Evolutionary conservation across 2,329 filamentous ascomycete genomes (phyloP).

Genomic region (Meredithiella fracta): DNA sequence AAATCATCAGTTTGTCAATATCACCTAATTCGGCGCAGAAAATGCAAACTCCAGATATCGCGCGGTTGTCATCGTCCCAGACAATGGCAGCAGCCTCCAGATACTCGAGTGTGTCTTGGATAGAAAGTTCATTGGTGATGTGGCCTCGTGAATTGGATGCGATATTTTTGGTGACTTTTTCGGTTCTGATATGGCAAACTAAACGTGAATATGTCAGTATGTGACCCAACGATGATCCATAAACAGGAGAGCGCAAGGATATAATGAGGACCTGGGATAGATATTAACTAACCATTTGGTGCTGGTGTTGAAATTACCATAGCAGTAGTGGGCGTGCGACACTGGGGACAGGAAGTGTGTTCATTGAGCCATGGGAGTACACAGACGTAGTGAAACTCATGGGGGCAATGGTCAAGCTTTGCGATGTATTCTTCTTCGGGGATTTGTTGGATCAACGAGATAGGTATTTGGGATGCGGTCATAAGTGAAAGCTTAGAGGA

Average conservation of each 20-base stretch:
- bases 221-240: neutral
- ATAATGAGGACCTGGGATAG: neutral
- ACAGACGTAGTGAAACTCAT: slow-evolving; percentile 84
- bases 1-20: neutral
- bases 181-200: neutral
- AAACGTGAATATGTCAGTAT: neutral
- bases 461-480: neutral
- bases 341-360: slow-evolving; percentile 96
- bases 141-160: neutral
- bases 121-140: neutral
- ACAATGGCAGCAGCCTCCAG: neutral
- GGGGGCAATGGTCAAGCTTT: slow-evolving; percentile 60
- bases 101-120: neutral
- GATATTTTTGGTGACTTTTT: neutral
- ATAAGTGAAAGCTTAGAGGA: neutral
- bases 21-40: neutral
- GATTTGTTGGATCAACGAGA: neutral
- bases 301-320: slow-evolving; percentile 50
- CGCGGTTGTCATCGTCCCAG: slow-evolving; percentile 5
- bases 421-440: slow-evolving; percentile 22
- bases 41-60: neutral
- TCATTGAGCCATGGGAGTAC: slow-evolving; percentile 89
- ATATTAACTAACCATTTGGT: slow-evolving; percentile 50
- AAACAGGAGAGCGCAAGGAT: neutral
- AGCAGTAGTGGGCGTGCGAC: slow-evolving; percentile 75